These are phyloP conservation scores for Nephelium lappaceum DNA, from an alignment of 345 rosid genomes.

Conservation along the genomic window DNA sequence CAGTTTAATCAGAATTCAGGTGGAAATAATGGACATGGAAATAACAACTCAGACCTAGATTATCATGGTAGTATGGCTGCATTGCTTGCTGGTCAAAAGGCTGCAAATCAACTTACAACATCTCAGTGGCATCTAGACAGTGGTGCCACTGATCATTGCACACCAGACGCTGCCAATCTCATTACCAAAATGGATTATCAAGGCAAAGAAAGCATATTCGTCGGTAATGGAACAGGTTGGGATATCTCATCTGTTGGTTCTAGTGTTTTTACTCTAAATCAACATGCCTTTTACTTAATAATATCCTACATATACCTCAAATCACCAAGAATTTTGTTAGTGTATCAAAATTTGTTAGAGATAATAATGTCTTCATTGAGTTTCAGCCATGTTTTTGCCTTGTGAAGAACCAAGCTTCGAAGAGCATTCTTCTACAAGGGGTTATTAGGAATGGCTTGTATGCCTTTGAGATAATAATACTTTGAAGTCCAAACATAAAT, in stretches of 20 bases:
- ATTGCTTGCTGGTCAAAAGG: too few species aligned
- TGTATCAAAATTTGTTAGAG: background rate
- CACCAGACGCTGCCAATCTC: background rate
- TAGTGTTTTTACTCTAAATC: too few species aligned
- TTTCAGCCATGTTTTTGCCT: background rate
- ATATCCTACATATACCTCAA: slow-evolving; percentile 15
- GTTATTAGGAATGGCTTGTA: background rate
- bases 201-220: too few species aligned
- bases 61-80: too few species aligned
- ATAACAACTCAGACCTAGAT: too few species aligned
- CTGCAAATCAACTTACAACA: too few species aligned
- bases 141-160: background rate
- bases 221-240: too few species aligned
- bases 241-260: too few species aligned
- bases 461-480: background rate
- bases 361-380: slow-evolving; percentile 3
- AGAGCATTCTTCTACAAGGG: background rate
- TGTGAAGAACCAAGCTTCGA: background rate
- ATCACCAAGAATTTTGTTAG: background rate
- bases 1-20: too few species aligned
- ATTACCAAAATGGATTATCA: too few species aligned
- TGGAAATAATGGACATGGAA: too few species aligned
- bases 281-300: background rate
- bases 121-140: background rate
- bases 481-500: too few species aligned